These are phyloP conservation scores for Candida berthetii DNA, from an alignment of 805 yeast genomes.

Conservation along the genomic window DNA sequence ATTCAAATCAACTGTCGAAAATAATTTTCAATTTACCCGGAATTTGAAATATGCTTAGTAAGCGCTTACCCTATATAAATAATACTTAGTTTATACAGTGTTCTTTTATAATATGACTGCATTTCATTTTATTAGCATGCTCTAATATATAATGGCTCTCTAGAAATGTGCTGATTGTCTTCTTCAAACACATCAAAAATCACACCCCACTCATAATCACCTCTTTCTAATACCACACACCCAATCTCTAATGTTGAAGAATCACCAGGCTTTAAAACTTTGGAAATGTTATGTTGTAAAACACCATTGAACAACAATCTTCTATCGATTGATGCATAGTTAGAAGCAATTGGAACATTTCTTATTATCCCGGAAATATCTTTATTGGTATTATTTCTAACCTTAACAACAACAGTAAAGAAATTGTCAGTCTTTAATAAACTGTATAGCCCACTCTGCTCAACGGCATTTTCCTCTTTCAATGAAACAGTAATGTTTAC, in stretches of 20 bases:
- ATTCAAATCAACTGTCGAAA: too few relatives aligned
- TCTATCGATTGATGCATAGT: constrained; percentile 38
- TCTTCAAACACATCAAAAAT: constrained; percentile 40
- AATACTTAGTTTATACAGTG: too few relatives aligned
- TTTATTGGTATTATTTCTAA: constrained; percentile 40
- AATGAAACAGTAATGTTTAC: constrained; percentile 34
- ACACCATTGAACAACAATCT: constrained; percentile 68
- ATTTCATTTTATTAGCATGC: constrained; percentile 7
- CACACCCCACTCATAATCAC: constrained; percentile 79
- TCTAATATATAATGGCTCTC: constrained; percentile 29
- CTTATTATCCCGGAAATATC: constrained; percentile 51
- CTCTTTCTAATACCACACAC: constrained; percentile 63
- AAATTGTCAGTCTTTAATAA: constrained; percentile 39
- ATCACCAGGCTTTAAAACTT: constrained; percentile 36
- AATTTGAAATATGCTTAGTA: too few relatives aligned
- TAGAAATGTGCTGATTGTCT: constrained; percentile 30
- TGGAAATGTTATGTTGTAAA: constrained; percentile 47
- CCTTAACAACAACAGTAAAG: constrained; percentile 40
- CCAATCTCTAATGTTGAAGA: constrained; percentile 40
- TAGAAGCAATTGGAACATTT: constrained; percentile 42
- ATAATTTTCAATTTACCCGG: too few relatives aligned
- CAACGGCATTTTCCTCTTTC: constrained; percentile 5
- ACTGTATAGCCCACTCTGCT: constrained; percentile 24
- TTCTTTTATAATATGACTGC: too few relatives aligned
- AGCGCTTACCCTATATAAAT: too few relatives aligned